These are phyloP conservation scores for Dactylonectria macrodidyma DNA, from an alignment of 2,329 filamentous ascomycete genomes.

Conservation along the genomic window DNA sequence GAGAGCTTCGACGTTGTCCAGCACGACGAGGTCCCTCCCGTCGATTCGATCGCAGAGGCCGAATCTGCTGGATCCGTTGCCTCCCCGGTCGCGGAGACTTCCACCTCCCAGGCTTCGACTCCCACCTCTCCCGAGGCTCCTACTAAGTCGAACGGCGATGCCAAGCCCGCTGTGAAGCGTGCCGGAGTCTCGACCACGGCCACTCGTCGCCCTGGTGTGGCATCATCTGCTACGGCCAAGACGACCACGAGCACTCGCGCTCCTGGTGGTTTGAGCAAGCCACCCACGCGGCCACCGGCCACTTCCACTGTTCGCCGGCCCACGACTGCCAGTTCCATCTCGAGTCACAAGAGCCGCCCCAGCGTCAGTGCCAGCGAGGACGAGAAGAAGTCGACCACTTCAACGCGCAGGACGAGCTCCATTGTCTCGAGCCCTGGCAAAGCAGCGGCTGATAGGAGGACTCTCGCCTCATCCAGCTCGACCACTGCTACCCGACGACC, in stretches of 20 bases:
- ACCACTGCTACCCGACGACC: conserved; percentile 54
- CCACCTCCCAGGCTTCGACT: conserved; percentile 48
- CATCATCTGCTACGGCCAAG: conserved; percentile 48
- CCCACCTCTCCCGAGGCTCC: conserved; percentile 52
- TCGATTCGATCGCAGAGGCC: conserved; percentile 41
- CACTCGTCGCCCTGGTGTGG: conserved; percentile 52
- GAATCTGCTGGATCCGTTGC: conserved; percentile 38
- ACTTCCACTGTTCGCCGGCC: conserved; percentile 52
- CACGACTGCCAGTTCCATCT: conserved; percentile 54
- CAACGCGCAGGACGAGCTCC: conserved; percentile 61
- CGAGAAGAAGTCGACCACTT: conserved; percentile 61
- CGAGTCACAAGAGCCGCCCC: conserved; percentile 62
- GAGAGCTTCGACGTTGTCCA: conserved; percentile 63
- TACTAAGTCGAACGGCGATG: conserved; percentile 51
- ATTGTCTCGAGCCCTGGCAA: conserved; percentile 57
- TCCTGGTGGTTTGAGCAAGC: conserved; percentile 62
- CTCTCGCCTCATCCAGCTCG: conserved; percentile 52
- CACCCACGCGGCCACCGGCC: conserved; percentile 63
- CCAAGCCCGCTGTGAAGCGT: conserved; percentile 55
- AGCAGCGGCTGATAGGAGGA: conserved; percentile 52
- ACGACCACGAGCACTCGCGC: conserved; percentile 53
- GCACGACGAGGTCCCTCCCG: conserved; percentile 57
- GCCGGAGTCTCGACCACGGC: conserved; percentile 51
- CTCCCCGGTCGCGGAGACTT: conserved; percentile 50
- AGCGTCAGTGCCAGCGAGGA: conserved; percentile 66